Percentiles rank a stretch among this genome's conserved stretches.
phyloP scores from a whole-genome alignment of 2,329 filamentous ascomycete genomes.

The Sclerotinia sclerotiorum region DNA sequence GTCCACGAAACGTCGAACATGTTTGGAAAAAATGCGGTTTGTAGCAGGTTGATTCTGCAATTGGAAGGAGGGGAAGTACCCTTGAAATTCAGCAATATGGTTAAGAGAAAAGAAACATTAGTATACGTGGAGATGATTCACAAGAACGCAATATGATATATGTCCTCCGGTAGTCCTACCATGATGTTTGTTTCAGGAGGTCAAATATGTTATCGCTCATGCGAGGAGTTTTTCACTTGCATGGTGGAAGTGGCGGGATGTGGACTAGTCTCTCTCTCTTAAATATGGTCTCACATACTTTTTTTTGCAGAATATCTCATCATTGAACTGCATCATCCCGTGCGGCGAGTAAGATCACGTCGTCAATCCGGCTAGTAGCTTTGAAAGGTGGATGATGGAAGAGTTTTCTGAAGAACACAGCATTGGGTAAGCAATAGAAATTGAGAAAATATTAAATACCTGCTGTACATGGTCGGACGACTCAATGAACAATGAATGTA shows the following conservation, averaged over 20 bases:
- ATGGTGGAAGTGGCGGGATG: constrained; percentile 24
- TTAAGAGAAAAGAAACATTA: constrained; percentile 14
- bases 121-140: constrained; percentile 23
- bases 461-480: constrained; percentile 2
- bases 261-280: not conserved
- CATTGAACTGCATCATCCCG: constrained; percentile 21
- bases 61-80: constrained; percentile 6
- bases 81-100: constrained; percentile 17
- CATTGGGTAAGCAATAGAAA: constrained; percentile 19
- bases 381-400: constrained; percentile 16
- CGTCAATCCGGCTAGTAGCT: constrained; percentile 20
- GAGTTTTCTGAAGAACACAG: constrained; percentile 5
- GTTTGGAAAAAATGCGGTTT: constrained; percentile 23
- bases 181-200: constrained; percentile 21
- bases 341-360: constrained; percentile 14
- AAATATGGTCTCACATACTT: constrained; percentile 15
- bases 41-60: constrained; percentile 23
- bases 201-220: constrained; percentile 16
- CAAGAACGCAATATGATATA: constrained; percentile 23
- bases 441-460: not conserved
- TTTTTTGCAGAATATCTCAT: constrained; percentile 13
- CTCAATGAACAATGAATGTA: not conserved
- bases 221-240: constrained; percentile 20
- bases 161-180: constrained; percentile 2
- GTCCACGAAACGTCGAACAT: constrained; percentile 41